phyloP scores from a whole-genome alignment of 1,284 basidiomycete genomes.

The Ustilago hordei region DNA sequence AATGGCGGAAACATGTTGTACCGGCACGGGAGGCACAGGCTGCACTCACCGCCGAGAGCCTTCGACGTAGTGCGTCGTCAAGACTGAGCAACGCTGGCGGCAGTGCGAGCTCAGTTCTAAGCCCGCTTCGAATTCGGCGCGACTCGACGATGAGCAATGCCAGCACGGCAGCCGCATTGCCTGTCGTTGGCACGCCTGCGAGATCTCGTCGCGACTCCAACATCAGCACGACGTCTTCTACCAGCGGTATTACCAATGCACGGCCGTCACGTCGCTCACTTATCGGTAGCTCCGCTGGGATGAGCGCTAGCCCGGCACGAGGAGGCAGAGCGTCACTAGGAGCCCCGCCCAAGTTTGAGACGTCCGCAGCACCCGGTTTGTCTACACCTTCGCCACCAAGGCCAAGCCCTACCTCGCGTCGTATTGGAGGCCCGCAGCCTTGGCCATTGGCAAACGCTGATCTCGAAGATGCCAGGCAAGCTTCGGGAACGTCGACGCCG shows the following conservation, averaged over 20 bases:
- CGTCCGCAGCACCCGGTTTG: conserved; percentile 8
- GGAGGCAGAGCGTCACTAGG: conserved; percentile 29
- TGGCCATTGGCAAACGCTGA: conserved; percentile 36
- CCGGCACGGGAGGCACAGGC: conserved; percentile 27
- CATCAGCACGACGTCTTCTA: conserved; percentile 40
- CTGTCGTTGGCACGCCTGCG: conserved; percentile 5
- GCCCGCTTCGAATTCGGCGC: conserved; percentile 43
- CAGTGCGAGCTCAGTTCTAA: conserved; percentile 15
- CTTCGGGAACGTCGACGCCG: conserved; percentile 16
- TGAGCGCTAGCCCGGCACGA: conserved; percentile 21
- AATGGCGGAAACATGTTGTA: conserved; percentile 80
- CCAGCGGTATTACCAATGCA: conserved; percentile 24
- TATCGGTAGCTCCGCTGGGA: conserved; percentile 4
- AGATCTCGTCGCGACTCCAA: conserved; percentile 46
- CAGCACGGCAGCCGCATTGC: conserved; percentile 21
- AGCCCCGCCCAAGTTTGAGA: conserved; percentile 12
- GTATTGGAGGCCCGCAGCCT: conserved; percentile 32
- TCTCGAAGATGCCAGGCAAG: conserved; percentile 1
- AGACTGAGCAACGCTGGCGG: conserved; percentile 28
- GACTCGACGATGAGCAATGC: conserved; percentile 53
- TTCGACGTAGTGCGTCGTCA: conserved; percentile 38
- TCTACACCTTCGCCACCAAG: conserved; percentile 43
- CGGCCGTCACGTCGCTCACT: conserved; percentile 33
- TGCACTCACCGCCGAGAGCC: conserved; percentile 26
- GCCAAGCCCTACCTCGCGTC: conserved; percentile 20